Base-by-base conservation (phyloP, 768 basidiomycete species). In the Mycena galericulata region DNA sequence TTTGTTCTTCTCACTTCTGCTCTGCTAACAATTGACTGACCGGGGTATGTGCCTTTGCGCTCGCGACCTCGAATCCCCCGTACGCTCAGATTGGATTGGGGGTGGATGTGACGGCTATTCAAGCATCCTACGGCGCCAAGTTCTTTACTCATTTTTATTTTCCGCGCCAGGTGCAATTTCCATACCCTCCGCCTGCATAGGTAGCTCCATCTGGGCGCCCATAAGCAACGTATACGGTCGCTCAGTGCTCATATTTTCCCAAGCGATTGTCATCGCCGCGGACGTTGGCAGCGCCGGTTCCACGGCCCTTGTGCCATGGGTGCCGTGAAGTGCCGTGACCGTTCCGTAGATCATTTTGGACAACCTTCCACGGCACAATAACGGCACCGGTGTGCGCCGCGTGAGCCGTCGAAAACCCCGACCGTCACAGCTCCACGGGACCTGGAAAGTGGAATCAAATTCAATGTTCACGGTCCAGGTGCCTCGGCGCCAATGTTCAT, bases 151-250 rank as follows among this genome's bases (percentile, higher is more conserved):
- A 4, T n/a, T 49, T 27, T 29, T 36, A 17, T 55, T 47, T 24
- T 43, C 55, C 51, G n/a, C n/a, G n/a, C n/a, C n/a, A 69, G 72
- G 67, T 11, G 73, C 75, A 12, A 64, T 73, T 9, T 61, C 62
- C 32, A 75, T 74, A 43, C 72, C 62, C 18, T 40, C 69, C 17
- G 67, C 66, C 29, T 67, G 72, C 12, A 29, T 72, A 12, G 74
- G 73, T 12, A 68, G 63, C 57, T 74, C 75, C 65, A 41, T 76
- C 24, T 76, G 74, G 73, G 68, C 70, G 18, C 75, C 75, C 4
- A 56, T 76, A 8, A 71, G 72, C 57, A 74, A 75, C 61, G 74
- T 76, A 17, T 76, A 76, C 45, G 75, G 75, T n/a, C 69, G 75
- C 18, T 74, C 75, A 15, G 67, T 76, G 8, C 71, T 73, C 22